Conservation (phyloP, 2,329 filamentous ascomycete species). For the Fonsecaea multimorphosa region DNA sequence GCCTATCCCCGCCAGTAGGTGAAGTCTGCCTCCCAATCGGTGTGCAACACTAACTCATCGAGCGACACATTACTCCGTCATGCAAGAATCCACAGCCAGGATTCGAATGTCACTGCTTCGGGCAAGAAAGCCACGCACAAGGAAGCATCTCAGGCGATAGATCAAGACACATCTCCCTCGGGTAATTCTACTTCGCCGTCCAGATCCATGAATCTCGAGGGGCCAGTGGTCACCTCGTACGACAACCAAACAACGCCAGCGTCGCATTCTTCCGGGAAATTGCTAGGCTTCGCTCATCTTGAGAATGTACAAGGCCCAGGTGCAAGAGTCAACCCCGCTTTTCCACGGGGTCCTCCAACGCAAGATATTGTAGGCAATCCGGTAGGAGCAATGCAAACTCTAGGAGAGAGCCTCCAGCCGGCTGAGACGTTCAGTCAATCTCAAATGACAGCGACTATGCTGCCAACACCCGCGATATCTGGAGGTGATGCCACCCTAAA, state of each 20-base stretch:
- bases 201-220: not conserved
- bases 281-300: not conserved
- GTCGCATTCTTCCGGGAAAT: not conserved
- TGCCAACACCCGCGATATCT: not conserved
- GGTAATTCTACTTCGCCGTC: not conserved
- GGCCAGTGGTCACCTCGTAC: not conserved
- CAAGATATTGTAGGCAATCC: not conserved
- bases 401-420: not conserved
- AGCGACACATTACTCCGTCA: conserved; percentile 27
- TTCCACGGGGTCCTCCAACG: not conserved
- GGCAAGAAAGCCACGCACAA: conserved; percentile 1
- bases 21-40: too few relatives aligned
- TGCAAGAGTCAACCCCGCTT: not conserved
- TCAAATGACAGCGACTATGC: not conserved
- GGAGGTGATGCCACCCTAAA: not conserved
- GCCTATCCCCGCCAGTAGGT: conserved; percentile 41
- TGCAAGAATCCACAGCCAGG: conserved; percentile 23
- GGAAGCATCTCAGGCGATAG: not conserved
- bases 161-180: not conserved
- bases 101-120: not conserved
- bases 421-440: not conserved
- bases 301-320: not conserved
- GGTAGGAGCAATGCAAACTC: not conserved
- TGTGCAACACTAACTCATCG: not conserved
- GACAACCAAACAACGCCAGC: not conserved